Base-by-base conservation (phyloP, 257 asterid genomes). In the Solanum sparsipilum region DNA sequence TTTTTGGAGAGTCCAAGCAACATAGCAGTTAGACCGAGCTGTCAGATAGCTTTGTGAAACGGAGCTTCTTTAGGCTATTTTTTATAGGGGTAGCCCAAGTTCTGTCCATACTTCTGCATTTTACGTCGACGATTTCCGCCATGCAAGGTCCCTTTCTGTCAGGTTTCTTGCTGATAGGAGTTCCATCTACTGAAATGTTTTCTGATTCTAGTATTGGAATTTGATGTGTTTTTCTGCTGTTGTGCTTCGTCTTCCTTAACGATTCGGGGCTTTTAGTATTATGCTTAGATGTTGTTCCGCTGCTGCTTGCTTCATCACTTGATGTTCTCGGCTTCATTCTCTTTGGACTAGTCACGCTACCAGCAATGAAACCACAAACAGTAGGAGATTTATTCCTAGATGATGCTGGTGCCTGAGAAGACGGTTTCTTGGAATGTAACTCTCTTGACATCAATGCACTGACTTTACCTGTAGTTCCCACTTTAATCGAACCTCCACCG, bases 161-260 rank as follows among this genome's bases (percentile, higher is more conserved):
- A 18, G 83, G 16, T 13, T 67, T 44, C 16, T 16, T 27, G 84
- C 78, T 32, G 2, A 74, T 31, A 0, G 89, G 90, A 71, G 88
- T 82, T 81, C 58, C 85, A 32, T 88, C 86, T 12, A 60, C 65
- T 21, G 88, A 88, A 27, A 32, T 82, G 67, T 74, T 88, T 73
- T 88, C 92, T 10, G 65, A 86, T 86, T 32, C 89, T 79, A 90
- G 86, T 52, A 90, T 90, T 5, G 92, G 90, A 84, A 88, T 74
- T 84, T 71, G 60, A 20, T 88, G 91, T 1, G 88, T 58, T 21
- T 84, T 63, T 52, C 85, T 84, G 23, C 29, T 27, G 84, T 86
- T 39, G 35, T 38, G 72, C 18, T 86, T 86, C 2, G 36, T 41
- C 34, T 86, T 89, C n/a, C 84, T 83, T 13, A 21, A 18, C 0